Conservation (phyloP, 176 grass and related monocot species). For the Ampelocalamus luodianensis region DNA sequence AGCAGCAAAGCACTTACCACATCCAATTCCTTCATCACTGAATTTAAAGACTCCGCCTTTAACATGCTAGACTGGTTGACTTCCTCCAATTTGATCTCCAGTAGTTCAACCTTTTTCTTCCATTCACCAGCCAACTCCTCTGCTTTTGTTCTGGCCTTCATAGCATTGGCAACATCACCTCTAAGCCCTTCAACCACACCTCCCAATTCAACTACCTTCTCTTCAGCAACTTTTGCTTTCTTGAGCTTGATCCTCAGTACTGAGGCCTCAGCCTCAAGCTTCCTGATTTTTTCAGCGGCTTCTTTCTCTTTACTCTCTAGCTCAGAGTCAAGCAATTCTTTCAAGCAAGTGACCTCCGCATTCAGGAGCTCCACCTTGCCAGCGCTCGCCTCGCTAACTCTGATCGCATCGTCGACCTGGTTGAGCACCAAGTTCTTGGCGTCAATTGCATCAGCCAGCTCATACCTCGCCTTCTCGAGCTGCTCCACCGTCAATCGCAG, state of each 20-base stretch:
- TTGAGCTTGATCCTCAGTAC: constrained; percentile 54
- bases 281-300: constrained; percentile 45
- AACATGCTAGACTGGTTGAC: constrained; percentile 56
- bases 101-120: constrained; percentile 57
- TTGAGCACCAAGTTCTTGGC: constrained; percentile 68
- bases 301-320: constrained; percentile 46
- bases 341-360: constrained; percentile 60
- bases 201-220: constrained; percentile 56
- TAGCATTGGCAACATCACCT: constrained; percentile 53
- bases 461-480: constrained; percentile 73
- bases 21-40: constrained; percentile 66
- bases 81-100: constrained; percentile 74
- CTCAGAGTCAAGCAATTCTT: constrained; percentile 63
- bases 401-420: constrained; percentile 62
- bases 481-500: constrained; percentile 60
- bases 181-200: constrained; percentile 56
- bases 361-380: constrained; percentile 58
- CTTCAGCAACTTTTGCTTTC: constrained; percentile 58
- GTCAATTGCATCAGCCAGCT: constrained; percentile 64
- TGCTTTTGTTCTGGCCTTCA: constrained; percentile 43
- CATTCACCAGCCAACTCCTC: constrained; percentile 50
- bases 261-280: constrained; percentile 57
- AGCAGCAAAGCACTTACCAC: constrained; percentile 55
- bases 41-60: constrained; percentile 63
- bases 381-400: constrained; percentile 60